Conservation (phyloP, 768 basidiomycete genomes). For the Asterophora lycoperdoides region DNA sequence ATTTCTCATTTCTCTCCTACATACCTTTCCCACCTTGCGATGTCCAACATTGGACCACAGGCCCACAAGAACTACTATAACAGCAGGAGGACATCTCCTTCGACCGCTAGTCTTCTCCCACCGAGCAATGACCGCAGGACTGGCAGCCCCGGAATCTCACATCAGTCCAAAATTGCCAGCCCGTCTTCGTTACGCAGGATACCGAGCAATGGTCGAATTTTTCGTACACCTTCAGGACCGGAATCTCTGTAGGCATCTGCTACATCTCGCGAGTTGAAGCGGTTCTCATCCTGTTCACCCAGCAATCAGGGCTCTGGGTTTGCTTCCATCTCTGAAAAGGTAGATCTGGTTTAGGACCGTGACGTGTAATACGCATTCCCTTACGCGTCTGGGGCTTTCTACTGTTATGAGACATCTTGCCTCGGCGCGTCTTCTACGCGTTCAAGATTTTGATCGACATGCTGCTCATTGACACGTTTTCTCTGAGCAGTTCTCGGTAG, state of each 20-base stretch:
- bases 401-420: no score
- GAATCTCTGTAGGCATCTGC: conserved; percentile 2
- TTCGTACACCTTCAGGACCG: conserved; percentile 23
- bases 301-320: conserved; percentile 23
- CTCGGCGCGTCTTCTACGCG: background rate
- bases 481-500: conserved; percentile 57
- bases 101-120: conserved; percentile 50
- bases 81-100: conserved; percentile 39
- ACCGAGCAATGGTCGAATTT: conserved; percentile 39
- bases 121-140: conserved; percentile 19
- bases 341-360: conserved; percentile 12
- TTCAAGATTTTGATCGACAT: background rate
- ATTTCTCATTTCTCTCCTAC: conserved; percentile 18
- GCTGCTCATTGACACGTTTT: background rate
- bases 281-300: conserved; percentile 29
- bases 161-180: conserved; percentile 39
- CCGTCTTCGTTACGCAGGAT: conserved; percentile 33
- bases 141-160: conserved; percentile 25
- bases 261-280: conserved; percentile 32
- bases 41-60: conserved; percentile 33
- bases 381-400: no score
- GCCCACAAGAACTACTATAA: conserved; percentile 40
- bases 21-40: conserved; percentile 12
- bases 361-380: background rate
- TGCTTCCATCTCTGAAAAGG: conserved; percentile 60